Conservation (phyloP, 768 basidiomycete species). For the Boletus reticulatus region DNA sequence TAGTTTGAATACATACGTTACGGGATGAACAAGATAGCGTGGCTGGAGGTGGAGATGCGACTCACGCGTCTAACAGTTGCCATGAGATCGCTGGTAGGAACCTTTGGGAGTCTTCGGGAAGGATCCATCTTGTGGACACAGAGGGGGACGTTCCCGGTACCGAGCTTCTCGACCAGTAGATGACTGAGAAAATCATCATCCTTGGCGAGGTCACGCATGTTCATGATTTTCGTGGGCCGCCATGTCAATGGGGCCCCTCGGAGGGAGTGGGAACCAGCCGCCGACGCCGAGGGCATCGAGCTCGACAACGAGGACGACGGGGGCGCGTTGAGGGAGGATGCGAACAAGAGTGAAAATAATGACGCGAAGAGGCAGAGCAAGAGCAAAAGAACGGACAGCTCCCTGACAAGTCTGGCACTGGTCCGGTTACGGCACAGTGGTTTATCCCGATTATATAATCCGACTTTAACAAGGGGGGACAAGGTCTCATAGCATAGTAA, state of each 20-base stretch:
- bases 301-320: constrained; percentile 24
- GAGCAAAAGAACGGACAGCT: constrained; percentile 23
- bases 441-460: constrained; percentile 24
- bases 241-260: constrained; percentile 44
- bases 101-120: constrained; percentile 72
- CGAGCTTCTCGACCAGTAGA: constrained; percentile 85
- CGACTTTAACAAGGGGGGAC: background rate
- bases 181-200: constrained; percentile 92
- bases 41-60: constrained; percentile 23
- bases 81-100: constrained; percentile 65
- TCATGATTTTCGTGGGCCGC: constrained; percentile 88
- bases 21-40: constrained; percentile 30
- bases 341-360: constrained; percentile 20
- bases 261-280: constrained; percentile 22
- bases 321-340: constrained; percentile 15
- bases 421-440: constrained; percentile 32
- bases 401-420: constrained; percentile 15
- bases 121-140: constrained; percentile 91
- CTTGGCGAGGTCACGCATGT: constrained; percentile 84
- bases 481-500: too few species aligned
- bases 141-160: constrained; percentile 75
- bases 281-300: constrained; percentile 34
- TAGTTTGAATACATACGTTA: constrained; percentile 11
- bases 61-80: constrained; percentile 75
- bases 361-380: constrained; percentile 33